Conservation (phyloP, 768 basidiomycete genomes). For the Boletus insuetus region DNA sequence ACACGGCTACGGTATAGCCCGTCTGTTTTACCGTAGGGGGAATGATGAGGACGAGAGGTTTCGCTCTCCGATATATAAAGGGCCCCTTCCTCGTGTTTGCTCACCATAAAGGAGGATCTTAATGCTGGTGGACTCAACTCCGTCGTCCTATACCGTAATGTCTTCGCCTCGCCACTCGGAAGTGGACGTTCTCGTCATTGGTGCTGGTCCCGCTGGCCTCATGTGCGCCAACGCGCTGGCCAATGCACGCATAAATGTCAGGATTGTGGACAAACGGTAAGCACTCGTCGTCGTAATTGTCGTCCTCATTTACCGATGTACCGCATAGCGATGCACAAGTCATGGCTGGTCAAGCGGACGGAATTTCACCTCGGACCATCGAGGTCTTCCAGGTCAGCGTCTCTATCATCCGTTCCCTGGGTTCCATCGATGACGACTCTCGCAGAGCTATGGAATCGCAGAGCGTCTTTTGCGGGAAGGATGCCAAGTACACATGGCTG, state of each 20-base stretch:
- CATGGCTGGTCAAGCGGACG: slow-evolving; percentile 29
- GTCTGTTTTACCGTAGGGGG: too few relatives aligned
- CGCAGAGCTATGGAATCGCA: slow-evolving; percentile 71
- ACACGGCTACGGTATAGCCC: too few relatives aligned
- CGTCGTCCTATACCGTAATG: slow-evolving; percentile 8
- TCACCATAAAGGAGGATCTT: slow-evolving; percentile 3
- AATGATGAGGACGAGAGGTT: not conserved
- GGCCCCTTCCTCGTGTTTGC: not conserved
- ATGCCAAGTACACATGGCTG: slow-evolving; percentile 65
- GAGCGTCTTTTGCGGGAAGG: slow-evolving; percentile 60
- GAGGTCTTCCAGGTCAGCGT: slow-evolving; percentile 46
- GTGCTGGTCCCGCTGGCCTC: slow-evolving; percentile 42
- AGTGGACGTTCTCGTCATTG: slow-evolving; percentile 43
- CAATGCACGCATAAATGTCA: slow-evolving; percentile 35
- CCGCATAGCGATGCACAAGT: slow-evolving; percentile 14
- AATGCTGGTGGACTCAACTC: not conserved
- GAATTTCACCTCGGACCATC: slow-evolving; percentile 25
- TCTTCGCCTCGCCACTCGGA: slow-evolving; percentile 20
- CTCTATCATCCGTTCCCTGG: not conserved
- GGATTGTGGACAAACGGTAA: slow-evolving; percentile 41
- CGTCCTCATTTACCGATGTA: not conserved
- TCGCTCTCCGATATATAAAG: slow-evolving; percentile 1
- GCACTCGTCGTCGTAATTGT: not conserved
- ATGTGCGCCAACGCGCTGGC: slow-evolving; percentile 44
- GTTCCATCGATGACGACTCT: not conserved